Conservation (phyloP, 2,329 filamentous ascomycete species). For the Fusarium sp. region DNA sequence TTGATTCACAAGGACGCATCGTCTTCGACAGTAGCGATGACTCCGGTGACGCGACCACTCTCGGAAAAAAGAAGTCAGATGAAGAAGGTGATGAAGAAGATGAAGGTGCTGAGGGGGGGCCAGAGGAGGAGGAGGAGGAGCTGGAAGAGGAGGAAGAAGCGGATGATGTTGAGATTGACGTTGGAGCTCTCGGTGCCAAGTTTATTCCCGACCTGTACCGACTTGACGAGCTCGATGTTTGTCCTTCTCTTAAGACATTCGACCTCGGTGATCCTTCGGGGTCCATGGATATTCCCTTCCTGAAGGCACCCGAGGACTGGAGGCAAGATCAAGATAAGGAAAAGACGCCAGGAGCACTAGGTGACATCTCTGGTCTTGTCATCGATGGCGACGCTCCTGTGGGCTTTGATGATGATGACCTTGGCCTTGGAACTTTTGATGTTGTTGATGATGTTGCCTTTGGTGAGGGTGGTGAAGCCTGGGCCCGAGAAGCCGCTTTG, state of each 20-base stretch:
- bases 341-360: constrained; percentile 66
- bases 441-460: constrained; percentile 84
- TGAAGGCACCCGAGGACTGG: constrained; percentile 92
- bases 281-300: constrained; percentile 89
- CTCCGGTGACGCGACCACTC: constrained; percentile 64
- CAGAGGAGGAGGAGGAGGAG: constrained; percentile 47
- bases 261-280: constrained; percentile 90
- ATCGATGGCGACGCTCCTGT: constrained; percentile 88
- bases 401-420: constrained; percentile 81
- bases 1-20: constrained; percentile 91
- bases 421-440: constrained; percentile 79
- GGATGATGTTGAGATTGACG: constrained; percentile 78
- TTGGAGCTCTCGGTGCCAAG: constrained; percentile 78
- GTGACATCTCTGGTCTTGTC: constrained; percentile 83
- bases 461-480: constrained; percentile 95
- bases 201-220: constrained; percentile 88
- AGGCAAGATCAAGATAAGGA: constrained; percentile 77
- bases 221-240: constrained; percentile 91
- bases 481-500: constrained; percentile 90
- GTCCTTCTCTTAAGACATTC: constrained; percentile 93
- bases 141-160: constrained; percentile 62
- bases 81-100: constrained; percentile 59
- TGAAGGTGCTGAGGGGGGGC: constrained; percentile 55
- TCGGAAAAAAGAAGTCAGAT: constrained; percentile 56
- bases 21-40: constrained; percentile 99